A percentile compares a stretch with the other conserved stretches of the same genome.
These are phyloP conservation scores for Endocalyx cinctus DNA, from an alignment of 2,329 filamentous ascomycete species.

Conservation along the genomic window DNA sequence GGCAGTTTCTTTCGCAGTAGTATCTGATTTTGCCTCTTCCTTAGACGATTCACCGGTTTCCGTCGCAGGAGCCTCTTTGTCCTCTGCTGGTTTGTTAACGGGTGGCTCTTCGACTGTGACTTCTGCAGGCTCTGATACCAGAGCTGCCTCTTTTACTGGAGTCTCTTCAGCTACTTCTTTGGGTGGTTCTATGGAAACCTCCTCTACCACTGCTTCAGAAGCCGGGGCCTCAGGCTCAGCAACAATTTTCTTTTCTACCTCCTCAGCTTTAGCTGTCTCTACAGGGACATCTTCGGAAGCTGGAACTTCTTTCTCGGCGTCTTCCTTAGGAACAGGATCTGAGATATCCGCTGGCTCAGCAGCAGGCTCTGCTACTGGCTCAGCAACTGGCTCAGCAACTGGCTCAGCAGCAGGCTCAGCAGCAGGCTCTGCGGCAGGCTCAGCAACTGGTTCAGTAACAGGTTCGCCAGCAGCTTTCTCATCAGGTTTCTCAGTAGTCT, in stretches of 20 bases:
- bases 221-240: too few species aligned
- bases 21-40: slow-evolving; percentile 3
- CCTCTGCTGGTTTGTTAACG: too few species aligned
- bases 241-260: too few species aligned
- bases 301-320: background rate
- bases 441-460: slow-evolving; percentile 1
- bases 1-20: slow-evolving; percentile 1
- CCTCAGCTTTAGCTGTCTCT: too few species aligned
- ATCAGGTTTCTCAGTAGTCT: slow-evolving; percentile 2
- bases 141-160: slow-evolving; percentile 10
- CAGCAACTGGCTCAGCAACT: slow-evolving; percentile 6
- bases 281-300: too few species aligned
- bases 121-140: background rate
- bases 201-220: too few species aligned
- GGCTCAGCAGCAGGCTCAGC: slow-evolving; percentile 8
- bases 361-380: slow-evolving; percentile 5
- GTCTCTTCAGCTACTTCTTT: slow-evolving; percentile 15
- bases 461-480: background rate
- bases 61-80: slow-evolving; percentile 3
- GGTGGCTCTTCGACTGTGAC: background rate
- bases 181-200: too few species aligned
- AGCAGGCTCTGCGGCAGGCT: slow-evolving; percentile 2
- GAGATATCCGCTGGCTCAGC: slow-evolving; percentile 4
- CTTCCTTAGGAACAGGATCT: background rate
- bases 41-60: slow-evolving; percentile 1